Percentiles rank a stretch among this genome's conserved stretches.
Evolutionary conservation across 495 filamentous ascomycete species (phyloP).

Genomic region (Cetradonia linearis): DNA sequence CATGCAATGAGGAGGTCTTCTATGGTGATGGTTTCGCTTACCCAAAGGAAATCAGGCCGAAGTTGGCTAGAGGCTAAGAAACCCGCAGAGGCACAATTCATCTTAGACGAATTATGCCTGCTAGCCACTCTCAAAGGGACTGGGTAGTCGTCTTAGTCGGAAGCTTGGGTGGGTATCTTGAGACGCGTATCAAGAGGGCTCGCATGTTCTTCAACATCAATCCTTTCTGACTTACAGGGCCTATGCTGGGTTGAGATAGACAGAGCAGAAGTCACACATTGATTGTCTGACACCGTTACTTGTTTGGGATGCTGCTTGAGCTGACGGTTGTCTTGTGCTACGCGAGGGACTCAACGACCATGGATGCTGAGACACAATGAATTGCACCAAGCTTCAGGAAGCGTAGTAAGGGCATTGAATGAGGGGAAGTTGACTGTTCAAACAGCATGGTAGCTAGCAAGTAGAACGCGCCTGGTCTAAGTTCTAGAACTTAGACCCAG

Average conservation of each 20-base stretch:
- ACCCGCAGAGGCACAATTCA: not conserved
- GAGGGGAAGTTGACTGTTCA: not conserved
- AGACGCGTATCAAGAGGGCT: not conserved
- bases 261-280: not conserved
- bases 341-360: not conserved
- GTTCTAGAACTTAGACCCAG: too few relatives aligned
- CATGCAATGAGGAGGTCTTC: not conserved
- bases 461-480: not conserved
- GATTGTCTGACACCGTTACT: not conserved
- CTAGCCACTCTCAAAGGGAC: not conserved
- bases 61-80: not conserved
- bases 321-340: not conserved
- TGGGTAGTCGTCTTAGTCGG: not conserved
- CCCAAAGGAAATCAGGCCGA: not conserved
- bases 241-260: not conserved
- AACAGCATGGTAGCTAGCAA: not conserved
- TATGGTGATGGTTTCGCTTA: not conserved
- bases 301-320: not conserved
- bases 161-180: not conserved
- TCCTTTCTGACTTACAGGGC: not conserved
- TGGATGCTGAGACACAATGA: not conserved
- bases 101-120: not conserved
- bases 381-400: not conserved
- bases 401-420: not conserved
- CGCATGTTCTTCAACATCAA: not conserved